Base-by-base conservation (phyloP, 73 alveolate species). In the Paramecium sonneborni region DNA sequence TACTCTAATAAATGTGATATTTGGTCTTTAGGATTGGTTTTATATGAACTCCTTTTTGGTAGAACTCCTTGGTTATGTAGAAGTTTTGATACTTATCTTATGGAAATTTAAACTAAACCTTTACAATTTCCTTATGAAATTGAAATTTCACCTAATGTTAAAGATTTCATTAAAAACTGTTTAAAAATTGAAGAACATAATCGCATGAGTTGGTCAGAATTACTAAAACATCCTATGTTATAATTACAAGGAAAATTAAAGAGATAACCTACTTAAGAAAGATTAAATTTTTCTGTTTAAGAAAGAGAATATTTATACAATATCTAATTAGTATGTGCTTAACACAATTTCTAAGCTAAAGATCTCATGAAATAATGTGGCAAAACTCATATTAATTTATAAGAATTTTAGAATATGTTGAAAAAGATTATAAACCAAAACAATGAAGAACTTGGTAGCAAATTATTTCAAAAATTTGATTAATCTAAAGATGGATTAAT, bases 41-140 rank as follows among this genome's bases (percentile, higher is more conserved):
- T 57, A 55, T 85, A 58, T 57, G 93, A 85, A 38, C 38, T 85
- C n/a, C 34, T 79, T 20, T 79, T 79, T 79, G 90, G 90, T 21
- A 84, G 85, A 57, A 95, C 97, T 10, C 97, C 97, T 18, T 95
- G 90, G 90, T 39, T 79, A 20, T 79, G 90, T 24, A 41, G 90
- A 23, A 41, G 76, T 43, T 38, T 79, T 38, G 90, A 79, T 39
- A 79, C 90, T 44, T 79, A 79, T 79, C 10, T 79, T 6, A 38
- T 43, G 44, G 44, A 39, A 14, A 79, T 79, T 1, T 10, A 24
- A 24, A 41, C 76, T 2, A 41, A 41, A 10, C 90, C 69, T 18
- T 46, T 79, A 8, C 10, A 79, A 24, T 79, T 79, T 46, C 90
- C 90, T 0, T 79, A 79, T 43, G 90, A 79, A 23, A 44, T 79